A percentile compares a stretch with the other conserved stretches of the same genome.
Conservation (phyloP, 768 basidiomycete species). For the Suillus alpinus region DNA sequence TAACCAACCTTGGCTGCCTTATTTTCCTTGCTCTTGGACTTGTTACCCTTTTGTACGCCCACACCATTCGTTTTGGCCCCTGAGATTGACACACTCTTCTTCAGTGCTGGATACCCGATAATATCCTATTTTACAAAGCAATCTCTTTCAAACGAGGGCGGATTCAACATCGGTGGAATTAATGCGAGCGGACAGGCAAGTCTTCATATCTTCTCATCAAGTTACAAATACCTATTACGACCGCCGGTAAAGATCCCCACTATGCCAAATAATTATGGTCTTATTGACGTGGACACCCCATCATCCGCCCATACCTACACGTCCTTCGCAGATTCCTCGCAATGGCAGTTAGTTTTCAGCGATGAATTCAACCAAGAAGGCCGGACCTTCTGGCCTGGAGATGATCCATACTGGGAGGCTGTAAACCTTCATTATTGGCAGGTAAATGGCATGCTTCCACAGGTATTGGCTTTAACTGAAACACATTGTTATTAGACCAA, state of each 20-base stretch:
- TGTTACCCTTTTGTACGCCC: slow-evolving; percentile 57
- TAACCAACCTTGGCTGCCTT: slow-evolving; percentile 71
- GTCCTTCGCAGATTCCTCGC: slow-evolving; percentile 51
- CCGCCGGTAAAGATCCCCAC: slow-evolving; percentile 45
- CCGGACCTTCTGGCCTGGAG: slow-evolving; percentile 73
- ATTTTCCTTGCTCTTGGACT: slow-evolving; percentile 51
- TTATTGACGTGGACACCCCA: slow-evolving; percentile 81
- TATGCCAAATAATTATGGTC: slow-evolving; percentile 60
- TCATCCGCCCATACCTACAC: slow-evolving; percentile 47
- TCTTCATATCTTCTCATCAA: slow-evolving; percentile 1
- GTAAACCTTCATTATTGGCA: slow-evolving; percentile 79
- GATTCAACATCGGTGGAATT: slow-evolving; percentile 75
- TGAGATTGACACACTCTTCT: slow-evolving; percentile 5
- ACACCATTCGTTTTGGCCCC: neutral
- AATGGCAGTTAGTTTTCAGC: slow-evolving; percentile 73
- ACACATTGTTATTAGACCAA: slow-evolving; percentile 43
- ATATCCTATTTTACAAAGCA: slow-evolving; percentile 53
- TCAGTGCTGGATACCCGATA: slow-evolving; percentile 62
- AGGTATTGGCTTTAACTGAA: neutral
- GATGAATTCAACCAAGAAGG: slow-evolving; percentile 86
- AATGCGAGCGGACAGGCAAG: slow-evolving; percentile 70
- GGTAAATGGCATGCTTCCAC: slow-evolving; percentile 24
- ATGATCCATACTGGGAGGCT: slow-evolving; percentile 91
- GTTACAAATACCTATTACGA: slow-evolving; percentile 5
- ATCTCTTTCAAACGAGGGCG: slow-evolving; percentile 47